Conservation (phyloP, 768 basidiomycete species). For the Cantharellus cinnabarinus region DNA sequence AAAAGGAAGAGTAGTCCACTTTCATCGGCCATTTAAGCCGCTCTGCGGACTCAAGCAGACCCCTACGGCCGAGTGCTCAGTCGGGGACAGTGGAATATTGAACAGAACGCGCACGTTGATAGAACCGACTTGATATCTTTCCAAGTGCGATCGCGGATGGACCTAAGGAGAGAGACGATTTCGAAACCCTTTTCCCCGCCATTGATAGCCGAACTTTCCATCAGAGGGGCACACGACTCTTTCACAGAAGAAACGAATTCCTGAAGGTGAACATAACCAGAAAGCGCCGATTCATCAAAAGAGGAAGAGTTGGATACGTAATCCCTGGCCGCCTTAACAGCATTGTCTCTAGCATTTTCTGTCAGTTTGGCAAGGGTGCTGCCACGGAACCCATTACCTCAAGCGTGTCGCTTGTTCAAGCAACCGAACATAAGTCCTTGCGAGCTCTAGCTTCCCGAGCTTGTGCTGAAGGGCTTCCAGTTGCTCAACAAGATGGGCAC, state of each 20-base stretch:
- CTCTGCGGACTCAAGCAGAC: slow-evolving; percentile 44
- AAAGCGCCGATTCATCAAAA: slow-evolving; percentile 28
- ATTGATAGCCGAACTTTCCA: too few species aligned
- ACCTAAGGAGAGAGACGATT: slow-evolving; percentile 39
- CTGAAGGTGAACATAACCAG: slow-evolving; percentile 40
- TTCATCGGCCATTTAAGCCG: slow-evolving; percentile 68
- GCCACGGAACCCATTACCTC: slow-evolving; percentile 27
- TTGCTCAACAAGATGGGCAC: slow-evolving; percentile 49
- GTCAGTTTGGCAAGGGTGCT: too few species aligned
- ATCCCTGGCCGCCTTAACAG: not conserved
- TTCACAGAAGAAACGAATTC: slow-evolving; percentile 34
- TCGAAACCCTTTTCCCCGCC: slow-evolving; percentile 27
- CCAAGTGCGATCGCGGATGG: slow-evolving; percentile 58
- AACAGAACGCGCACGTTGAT: slow-evolving; percentile 29
- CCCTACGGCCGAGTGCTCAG: slow-evolving; percentile 22
- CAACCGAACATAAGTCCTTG: slow-evolving; percentile 56
- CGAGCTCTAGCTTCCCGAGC: slow-evolving; percentile 54
- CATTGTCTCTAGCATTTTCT: too few species aligned
- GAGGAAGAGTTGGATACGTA: slow-evolving; percentile 16
- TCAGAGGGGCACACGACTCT: slow-evolving; percentile 20
- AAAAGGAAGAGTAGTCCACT: slow-evolving; percentile 38
- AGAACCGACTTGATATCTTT: slow-evolving; percentile 44
- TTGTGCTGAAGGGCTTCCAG: slow-evolving; percentile 61
- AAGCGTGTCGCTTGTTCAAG: slow-evolving; percentile 48
- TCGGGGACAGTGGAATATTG: not conserved